Evolutionary conservation across 2,329 filamentous ascomycete species (phyloP), one percentile per base, ranked within the genome.

Genomic region (Epichloe glyceriae): DNA sequence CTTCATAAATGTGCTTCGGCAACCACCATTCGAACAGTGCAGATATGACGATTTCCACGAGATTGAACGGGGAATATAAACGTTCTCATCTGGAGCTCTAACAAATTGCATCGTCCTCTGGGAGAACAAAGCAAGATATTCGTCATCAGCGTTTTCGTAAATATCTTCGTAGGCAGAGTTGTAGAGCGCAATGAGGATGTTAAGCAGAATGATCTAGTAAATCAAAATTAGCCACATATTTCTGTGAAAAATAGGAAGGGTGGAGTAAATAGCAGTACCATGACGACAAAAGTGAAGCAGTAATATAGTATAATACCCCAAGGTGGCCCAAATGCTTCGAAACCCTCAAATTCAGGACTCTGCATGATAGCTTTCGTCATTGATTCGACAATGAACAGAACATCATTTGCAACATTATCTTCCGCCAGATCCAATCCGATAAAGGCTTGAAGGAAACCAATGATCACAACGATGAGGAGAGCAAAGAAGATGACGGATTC

Each of bases 81-180:
- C 93, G 59, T 98, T 98, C 67, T 98, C 93, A 60, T 98, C 93
- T 0, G 93, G 93, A 0, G 93, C 93, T 46, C 93, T 87, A 17
- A 97, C 88, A 61, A 96, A 98, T 61, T 95, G 89, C 78, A 97
- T 88, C 0, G 93, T 96, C 69, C 95, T 95, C 58, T 94, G 86
- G 0, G 88, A 79, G 68, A 95, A 96, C 3, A 97, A 78, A 0
- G 89, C 91, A 64, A 98, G 83, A 68, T 89, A 98, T 67, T 98
- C 93, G 66, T 98, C 93, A 57, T 88, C 85, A 4, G 93, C 89
- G 62, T 98, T 90, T 44, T 86, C 83, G 60, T 90, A 94, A 53
- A 96, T 94, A 66, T 95, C 89, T 62, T 94, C 86, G 64, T 98
- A 97, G 2, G 93, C 89, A 45, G 85, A 91, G 70, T 97, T 97